Percentiles rank a stretch among this genome's conserved stretches.
phyloP scores from a whole-genome alignment of 169 alveolate genomes.

The Plasmodium gaboni region DNA sequence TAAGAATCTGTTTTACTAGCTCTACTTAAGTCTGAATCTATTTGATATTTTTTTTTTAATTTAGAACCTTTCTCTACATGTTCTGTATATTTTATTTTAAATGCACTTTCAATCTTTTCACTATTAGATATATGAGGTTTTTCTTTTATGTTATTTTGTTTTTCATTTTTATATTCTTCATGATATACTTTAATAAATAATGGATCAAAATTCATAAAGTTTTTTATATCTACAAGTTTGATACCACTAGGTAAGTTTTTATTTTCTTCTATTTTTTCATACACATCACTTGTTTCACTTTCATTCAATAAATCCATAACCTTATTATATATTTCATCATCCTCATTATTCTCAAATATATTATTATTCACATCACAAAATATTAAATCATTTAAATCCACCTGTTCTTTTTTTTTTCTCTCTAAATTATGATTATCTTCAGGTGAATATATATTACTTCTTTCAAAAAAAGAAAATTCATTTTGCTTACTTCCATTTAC shows the following conservation, averaged over 20 bases:
- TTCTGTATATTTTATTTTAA: neutral
- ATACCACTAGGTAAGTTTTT: conserved; percentile 37
- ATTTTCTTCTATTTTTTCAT: conserved; percentile 18
- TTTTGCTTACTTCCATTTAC: neutral
- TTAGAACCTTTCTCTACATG: neutral
- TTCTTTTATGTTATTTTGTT: neutral
- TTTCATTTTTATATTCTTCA: conserved; percentile 2
- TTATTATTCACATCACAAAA: conserved; percentile 22
- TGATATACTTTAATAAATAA: conserved; percentile 57
- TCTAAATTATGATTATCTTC: neutral
- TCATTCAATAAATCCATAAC: neutral
- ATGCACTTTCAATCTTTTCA: neutral
- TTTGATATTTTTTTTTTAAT: neutral
- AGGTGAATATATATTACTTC: too few relatives aligned
- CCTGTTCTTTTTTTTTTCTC: neutral
- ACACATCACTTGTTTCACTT: conserved; percentile 14
- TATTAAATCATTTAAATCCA: conserved; percentile 8
- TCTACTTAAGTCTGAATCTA: neutral
- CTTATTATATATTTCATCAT: conserved; percentile 28
- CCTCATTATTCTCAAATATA: conserved; percentile 40
- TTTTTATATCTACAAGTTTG: conserved; percentile 20
- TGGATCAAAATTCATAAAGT: conserved; percentile 53
- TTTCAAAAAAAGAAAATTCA: too few relatives aligned
- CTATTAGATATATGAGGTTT: neutral
- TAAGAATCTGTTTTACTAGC: neutral